Conservation (phyloP, 345 rosid genomes). For the Firmiana major region DNA sequence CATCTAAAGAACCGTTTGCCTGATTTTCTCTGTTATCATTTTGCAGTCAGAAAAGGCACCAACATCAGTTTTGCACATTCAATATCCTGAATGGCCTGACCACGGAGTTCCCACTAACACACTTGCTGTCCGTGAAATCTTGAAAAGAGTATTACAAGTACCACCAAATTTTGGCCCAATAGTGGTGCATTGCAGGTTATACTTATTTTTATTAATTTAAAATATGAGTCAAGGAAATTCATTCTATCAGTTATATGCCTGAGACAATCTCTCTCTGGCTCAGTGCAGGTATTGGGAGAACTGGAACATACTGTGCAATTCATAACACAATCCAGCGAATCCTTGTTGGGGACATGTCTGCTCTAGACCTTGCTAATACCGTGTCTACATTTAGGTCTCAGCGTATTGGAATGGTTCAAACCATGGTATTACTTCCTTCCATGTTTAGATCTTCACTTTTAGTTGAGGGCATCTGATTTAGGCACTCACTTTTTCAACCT, state of each 20-base stretch:
- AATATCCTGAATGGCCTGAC: slow-evolving; percentile 97
- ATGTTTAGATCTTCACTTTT: background rate
- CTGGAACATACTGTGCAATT: slow-evolving; percentile 88
- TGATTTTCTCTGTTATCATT: background rate
- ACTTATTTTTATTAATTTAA: background rate
- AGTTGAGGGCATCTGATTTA: background rate
- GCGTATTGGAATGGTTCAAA: slow-evolving; percentile 92
- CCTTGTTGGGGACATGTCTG: slow-evolving; percentile 84
- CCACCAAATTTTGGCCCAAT: slow-evolving; percentile 74
- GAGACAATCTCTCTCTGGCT: slow-evolving; percentile 22
- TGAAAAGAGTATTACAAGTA: slow-evolving; percentile 50
- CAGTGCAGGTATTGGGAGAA: slow-evolving; percentile 99
- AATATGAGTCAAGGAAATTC: slow-evolving; percentile 12
- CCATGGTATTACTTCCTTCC: slow-evolving; percentile 52
- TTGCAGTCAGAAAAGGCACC: slow-evolving; percentile 64
- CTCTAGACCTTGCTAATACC: slow-evolving; percentile 66
- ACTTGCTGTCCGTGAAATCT: slow-evolving; percentile 71
- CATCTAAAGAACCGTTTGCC: background rate
- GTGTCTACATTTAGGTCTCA: slow-evolving; percentile 68
- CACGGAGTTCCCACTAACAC: slow-evolving; percentile 91
- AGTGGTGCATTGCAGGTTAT: slow-evolving; percentile 96
- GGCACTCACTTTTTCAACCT: slow-evolving; percentile 4
- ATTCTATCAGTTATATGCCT: slow-evolving; percentile 17
- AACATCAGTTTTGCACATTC: slow-evolving; percentile 69
- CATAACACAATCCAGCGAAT: slow-evolving; percentile 94